Evolutionary conservation across 23 red algal species (phyloP), one percentile per base, ranked within the genome.

Genomic region (Chondrus crispus): DNA sequence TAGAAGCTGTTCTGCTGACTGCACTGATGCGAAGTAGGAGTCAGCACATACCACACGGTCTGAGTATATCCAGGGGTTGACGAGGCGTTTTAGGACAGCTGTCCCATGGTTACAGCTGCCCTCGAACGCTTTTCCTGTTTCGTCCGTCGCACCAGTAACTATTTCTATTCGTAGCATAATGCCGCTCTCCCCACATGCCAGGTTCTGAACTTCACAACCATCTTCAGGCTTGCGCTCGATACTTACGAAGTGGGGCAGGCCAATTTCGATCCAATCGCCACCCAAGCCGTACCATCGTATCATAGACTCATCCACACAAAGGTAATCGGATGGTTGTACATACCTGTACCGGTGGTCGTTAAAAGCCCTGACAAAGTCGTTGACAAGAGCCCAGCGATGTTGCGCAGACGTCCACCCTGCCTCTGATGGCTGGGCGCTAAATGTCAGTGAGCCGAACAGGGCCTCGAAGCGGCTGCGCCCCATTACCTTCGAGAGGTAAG

Each of bases 21-120:
- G 20, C 10, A 90, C 86, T 22, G 69, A 78, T 44, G 86, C 84
- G 66, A 90, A 90, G 68, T 68, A 90, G 12, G 86, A 90, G 68
- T 90, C 52, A 11, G 69, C 70, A n/a, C 63, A 74, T 9, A 90
- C 69, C 32, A 78, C 26, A 38, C 86, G 29, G 16, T 46, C 68
- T 28, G 63, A 48, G 22, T 49, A 37, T 43, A 74, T 20, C 78
- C 36, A 82, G 28, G 78, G 2, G 22, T 52, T 46, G n/a, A n/a
- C n/a, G n/a, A n/a, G n/a, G n/a, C n/a, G 75, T 40, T 22, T 22
- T 13, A 81, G 16, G 22, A 81, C 14, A 26, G 75, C 75, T 55
- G 75, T 51, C 12, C 75, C 75, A 62, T 81, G 75, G 13, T 12
- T 19, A 39, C 43, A 14, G 29, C n/a, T 69, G 24, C 33, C 10